Evolutionary conservation across 2,329 filamentous ascomycete genomes (phyloP), one percentile per base, ranked within the genome.

Genomic region (Penicillium hesseltinei): DNA sequence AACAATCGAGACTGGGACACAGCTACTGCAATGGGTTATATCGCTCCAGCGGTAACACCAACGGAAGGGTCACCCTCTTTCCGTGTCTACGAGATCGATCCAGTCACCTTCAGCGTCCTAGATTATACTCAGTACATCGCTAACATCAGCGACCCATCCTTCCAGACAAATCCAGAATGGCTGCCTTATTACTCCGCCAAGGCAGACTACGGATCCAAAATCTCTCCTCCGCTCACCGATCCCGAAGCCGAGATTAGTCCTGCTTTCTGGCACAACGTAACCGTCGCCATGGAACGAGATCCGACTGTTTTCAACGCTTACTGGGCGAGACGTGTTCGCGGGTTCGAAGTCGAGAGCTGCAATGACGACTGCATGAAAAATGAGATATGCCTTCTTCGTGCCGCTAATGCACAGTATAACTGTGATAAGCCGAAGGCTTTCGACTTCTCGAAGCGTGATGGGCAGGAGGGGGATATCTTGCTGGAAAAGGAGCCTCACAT

Each of bases 261-360:
- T 0, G 79, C 78, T 1, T 85, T 85, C 69, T 86, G 84, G 83
- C 83, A 85, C 67, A 79, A 82, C 61, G 74, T 85, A 21, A 85
- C 83, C 1, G 72, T 71, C 1, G 66, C 73, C 3, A 78, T 86
- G 48, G 78, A 82, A 58, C 62, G 57, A 5, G 69, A 83, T 54
- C 61, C 75, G 2, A 58, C 65, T 0, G 68, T 75, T 1, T 85
- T 85, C 62, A 71, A 78, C 17, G 72, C 69, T 3, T 86, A 79
- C 66, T 75, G 78, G 48, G 66, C 72, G 0, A 74, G 82, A 54
- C 81, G 81, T 58, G 77, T 73, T 10, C 76, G 83, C 6, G 81
- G 80, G 4, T 80, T 76, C 71, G 70, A 71, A 5, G 67, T 72
- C 4, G 70, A 71, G 4, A 57, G 49, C 3, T 84, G 82, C 60